phyloP scores from a whole-genome alignment of 257 asterid species.

The Nyctanthes arbortristis region DNA sequence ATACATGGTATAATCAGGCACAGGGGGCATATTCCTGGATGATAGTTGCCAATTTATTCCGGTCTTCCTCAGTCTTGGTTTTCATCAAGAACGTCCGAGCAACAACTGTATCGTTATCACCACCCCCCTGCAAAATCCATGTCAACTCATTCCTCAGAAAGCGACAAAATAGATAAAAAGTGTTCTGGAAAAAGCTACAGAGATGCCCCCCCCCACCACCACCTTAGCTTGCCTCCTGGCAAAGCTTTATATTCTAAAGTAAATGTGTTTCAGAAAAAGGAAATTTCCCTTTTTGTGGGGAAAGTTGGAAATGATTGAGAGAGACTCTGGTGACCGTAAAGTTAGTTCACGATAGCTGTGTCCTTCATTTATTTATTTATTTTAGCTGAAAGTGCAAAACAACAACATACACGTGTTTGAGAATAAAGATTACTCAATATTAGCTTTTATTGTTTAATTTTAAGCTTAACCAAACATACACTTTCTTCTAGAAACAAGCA shows the following conservation, averaged over 20 bases:
- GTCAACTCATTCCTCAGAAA: conserved; percentile 21
- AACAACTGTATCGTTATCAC: conserved; percentile 50
- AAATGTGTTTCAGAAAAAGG: too few species aligned
- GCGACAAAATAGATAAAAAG: not conserved
- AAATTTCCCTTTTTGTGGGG: too few species aligned
- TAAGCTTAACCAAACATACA: not conserved
- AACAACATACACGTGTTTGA: too few species aligned
- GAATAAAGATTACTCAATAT: too few species aligned
- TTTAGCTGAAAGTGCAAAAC: too few species aligned
- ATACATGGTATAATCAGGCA: conserved; percentile 29
- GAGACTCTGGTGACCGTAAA: too few species aligned
- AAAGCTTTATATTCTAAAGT: too few species aligned
- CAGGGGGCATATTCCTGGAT: conserved; percentile 85
- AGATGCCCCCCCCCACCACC: not conserved
- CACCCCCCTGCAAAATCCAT: conserved; percentile 52
- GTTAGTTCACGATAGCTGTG: too few species aligned
- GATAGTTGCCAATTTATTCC: conserved; percentile 75
- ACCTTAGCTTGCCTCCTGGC: not conserved
- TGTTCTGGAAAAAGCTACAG: not conserved
- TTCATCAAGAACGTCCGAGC: conserved; percentile 83
- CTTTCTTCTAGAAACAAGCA: not conserved
- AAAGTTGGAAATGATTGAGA: too few species aligned
- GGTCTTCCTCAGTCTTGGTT: conserved; percentile 68
- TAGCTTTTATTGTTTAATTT: too few species aligned
- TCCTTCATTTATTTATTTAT: too few species aligned